Evolutionary conservation across 768 basidiomycete genomes (phyloP).

Genomic region (Wakefieldia striispora): DNA sequence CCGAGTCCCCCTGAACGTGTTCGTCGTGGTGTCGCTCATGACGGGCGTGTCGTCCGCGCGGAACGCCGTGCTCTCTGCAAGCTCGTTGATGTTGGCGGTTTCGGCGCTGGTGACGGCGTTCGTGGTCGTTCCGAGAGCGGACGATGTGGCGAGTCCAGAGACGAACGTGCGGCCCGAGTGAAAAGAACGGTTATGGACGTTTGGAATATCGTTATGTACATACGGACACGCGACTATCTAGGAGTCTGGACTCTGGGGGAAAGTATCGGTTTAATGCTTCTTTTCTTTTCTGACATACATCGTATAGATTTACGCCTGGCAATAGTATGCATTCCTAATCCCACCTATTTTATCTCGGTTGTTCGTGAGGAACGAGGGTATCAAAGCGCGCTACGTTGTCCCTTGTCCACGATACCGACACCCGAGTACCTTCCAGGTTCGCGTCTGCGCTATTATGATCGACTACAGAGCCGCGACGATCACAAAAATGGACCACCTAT

Average conservation of each 20-base stretch:
- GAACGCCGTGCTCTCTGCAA: slow-evolving; percentile 54
- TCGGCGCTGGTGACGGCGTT: slow-evolving; percentile 58
- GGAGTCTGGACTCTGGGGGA: no score
- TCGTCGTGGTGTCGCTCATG: slow-evolving; percentile 67
- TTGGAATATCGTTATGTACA: no score
- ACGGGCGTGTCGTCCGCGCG: slow-evolving; percentile 69
- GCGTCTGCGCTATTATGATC: no score
- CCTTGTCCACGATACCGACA: not conserved
- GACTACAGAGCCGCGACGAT: no score
- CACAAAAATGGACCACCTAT: no score
- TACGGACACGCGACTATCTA: no score
- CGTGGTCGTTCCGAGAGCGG: slow-evolving; percentile 40
- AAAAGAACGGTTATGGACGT: not conserved
- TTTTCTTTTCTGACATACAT: slow-evolving; percentile 2
- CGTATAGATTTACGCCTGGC: not conserved
- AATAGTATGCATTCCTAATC: not conserved
- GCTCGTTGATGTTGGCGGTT: slow-evolving; percentile 54
- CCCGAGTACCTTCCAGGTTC: no score
- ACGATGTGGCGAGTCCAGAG: slow-evolving; percentile 20
- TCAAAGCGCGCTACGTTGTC: not conserved
- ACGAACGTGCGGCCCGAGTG: slow-evolving; percentile 12
- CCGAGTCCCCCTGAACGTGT: slow-evolving; percentile 72
- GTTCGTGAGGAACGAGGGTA: not conserved
- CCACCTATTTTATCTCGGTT: no score
- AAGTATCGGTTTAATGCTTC: not conserved